A percentile compares a stretch with the other conserved stretches of the same genome.
Evolutionary conservation across 2,329 filamentous ascomycete species (phyloP).

Genomic region (Colletotrichum endophyticum): DNA sequence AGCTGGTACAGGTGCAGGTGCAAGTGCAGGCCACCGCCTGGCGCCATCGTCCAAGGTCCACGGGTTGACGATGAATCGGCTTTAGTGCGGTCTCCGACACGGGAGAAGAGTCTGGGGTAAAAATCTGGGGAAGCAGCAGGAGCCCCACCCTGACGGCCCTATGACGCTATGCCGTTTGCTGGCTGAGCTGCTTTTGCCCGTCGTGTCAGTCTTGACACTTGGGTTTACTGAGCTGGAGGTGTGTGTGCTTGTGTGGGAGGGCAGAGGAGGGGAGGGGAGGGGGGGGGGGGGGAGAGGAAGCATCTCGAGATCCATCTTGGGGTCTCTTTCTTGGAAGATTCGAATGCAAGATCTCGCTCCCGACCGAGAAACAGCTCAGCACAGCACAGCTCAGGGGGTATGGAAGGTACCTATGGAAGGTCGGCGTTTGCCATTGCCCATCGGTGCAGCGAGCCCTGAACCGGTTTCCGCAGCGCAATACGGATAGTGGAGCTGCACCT

Average conservation of each 20-base stretch:
- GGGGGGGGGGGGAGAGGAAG: not conserved
- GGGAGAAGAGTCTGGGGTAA: slow-evolving; percentile 17
- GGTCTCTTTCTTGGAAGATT: not conserved
- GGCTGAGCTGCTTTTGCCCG: not conserved
- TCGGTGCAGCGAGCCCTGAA: not conserved
- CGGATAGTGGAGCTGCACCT: not conserved
- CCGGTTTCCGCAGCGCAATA: not conserved
- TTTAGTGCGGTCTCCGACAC: slow-evolving; percentile 13
- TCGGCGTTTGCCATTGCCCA: not conserved
- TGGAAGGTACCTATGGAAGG: not conserved
- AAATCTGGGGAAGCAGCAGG: slow-evolving; percentile 19
- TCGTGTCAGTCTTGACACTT: not conserved
- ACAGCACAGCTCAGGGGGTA: not conserved
- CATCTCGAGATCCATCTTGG: not conserved
- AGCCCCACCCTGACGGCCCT: not conserved
- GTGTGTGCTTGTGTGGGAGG: not conserved
- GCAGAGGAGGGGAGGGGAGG: not conserved
- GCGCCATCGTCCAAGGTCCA: not conserved
- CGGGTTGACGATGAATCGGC: slow-evolving; percentile 5
- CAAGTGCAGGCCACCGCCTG: not conserved
- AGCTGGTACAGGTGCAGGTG: not conserved
- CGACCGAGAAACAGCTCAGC: not conserved
- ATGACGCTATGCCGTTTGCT: not conserved
- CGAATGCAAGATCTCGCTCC: not conserved
- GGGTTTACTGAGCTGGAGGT: not conserved